phyloP scores from a whole-genome alignment of 768 basidiomycete genomes.

The Sporobolomyces phaffii region DNA sequence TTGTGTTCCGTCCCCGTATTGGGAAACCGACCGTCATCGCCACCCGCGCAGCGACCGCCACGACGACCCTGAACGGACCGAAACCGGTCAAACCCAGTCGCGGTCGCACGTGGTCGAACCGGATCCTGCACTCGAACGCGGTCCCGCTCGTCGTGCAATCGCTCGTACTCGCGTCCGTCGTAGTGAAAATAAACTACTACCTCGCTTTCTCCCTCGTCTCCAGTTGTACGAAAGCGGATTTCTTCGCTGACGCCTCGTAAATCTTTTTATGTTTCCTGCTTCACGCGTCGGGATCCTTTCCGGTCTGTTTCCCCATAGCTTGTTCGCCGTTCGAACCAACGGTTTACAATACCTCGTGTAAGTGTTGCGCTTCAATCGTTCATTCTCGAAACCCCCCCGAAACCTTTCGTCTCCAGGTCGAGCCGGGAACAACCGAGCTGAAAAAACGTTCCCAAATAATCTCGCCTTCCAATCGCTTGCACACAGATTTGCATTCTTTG shows the following conservation, averaged over 20 bases:
- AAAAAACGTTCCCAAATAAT: no score
- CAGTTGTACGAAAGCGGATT: no score
- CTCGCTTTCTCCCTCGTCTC: no score
- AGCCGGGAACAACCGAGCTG: no score
- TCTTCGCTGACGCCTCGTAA: not conserved
- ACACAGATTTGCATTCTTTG: not conserved
- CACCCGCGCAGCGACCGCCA: not conserved
- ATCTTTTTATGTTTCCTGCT: not conserved
- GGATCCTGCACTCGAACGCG: not conserved
- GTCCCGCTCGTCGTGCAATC: not conserved
- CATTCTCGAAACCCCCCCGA: no score
- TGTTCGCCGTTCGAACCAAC: not conserved
- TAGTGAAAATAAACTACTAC: no score
- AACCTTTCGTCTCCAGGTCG: no score
- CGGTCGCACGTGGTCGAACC: not conserved
- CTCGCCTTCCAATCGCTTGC: no score
- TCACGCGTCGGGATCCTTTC: no score
- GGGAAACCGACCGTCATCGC: no score
- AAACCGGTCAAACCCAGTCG: not conserved
- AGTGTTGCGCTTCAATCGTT: not conserved
- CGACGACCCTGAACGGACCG: not conserved
- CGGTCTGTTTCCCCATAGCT: not conserved
- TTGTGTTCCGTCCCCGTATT: slow-evolving; percentile 4
- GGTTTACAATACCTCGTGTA: slow-evolving; percentile 6
- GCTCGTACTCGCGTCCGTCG: not conserved